Evolutionary conservation across 2,329 filamentous ascomycete species (phyloP).

Genomic region (Peltaster fructicola): DNA sequence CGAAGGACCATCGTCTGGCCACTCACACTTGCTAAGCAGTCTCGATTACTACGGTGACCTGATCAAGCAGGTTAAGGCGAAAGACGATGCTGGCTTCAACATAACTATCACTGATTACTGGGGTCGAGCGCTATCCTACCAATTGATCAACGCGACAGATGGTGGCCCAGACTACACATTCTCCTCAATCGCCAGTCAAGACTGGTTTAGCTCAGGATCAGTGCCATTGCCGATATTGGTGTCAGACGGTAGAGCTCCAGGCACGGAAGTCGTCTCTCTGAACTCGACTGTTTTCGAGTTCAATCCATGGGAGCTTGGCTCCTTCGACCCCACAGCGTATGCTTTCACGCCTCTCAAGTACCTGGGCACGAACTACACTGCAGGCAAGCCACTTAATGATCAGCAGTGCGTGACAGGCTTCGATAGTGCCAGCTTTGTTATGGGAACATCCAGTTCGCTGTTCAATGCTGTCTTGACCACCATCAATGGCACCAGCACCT

Average conservation of each 20-base stretch:
- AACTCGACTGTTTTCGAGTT: slow-evolving; percentile 66
- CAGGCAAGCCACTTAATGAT: slow-evolving; percentile 37
- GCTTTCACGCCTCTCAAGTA: slow-evolving; percentile 56
- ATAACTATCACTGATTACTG: slow-evolving; percentile 76
- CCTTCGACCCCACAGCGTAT: slow-evolving; percentile 53
- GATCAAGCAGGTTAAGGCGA: slow-evolving; percentile 38
- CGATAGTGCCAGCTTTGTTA: slow-evolving; percentile 66
- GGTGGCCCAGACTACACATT: slow-evolving; percentile 67
- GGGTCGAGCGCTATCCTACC: slow-evolving; percentile 69
- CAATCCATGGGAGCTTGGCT: slow-evolving; percentile 64
- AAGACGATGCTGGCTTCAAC: slow-evolving; percentile 45
- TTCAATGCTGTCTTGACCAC: slow-evolving; percentile 64
- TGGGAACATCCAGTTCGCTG: slow-evolving; percentile 70
- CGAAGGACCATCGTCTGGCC: slow-evolving; percentile 34
- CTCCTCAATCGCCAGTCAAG: slow-evolving; percentile 53
- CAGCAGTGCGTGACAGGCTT: slow-evolving; percentile 57
- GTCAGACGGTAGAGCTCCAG: slow-evolving; percentile 47
- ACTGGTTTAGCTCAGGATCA: slow-evolving; percentile 43
- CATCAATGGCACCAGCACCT: slow-evolving; percentile 33
- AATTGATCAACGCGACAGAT: slow-evolving; percentile 58
- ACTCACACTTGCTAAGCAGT: slow-evolving; percentile 36
- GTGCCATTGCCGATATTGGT: slow-evolving; percentile 60
- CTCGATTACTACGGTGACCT: slow-evolving; percentile 47
- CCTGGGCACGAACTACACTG: slow-evolving; percentile 54
- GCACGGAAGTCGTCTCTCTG: slow-evolving; percentile 41